A percentile compares a stretch with the other conserved stretches of the same genome.
Evolutionary conservation across 2,329 filamentous ascomycete genomes (phyloP).

Genomic region (Aspergillus sp.): DNA sequence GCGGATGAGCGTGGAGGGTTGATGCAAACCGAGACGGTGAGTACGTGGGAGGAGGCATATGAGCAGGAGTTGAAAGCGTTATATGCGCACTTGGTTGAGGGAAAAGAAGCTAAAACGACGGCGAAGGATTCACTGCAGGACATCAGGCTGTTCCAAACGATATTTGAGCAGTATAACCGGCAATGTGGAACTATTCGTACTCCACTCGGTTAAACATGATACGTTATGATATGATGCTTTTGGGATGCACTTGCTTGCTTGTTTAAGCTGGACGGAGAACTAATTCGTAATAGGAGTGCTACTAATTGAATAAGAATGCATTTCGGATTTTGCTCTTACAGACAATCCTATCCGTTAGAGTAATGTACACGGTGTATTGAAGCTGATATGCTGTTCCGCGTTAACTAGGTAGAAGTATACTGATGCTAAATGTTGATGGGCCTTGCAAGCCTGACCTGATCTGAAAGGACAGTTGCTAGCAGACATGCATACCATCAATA

Average conservation of each 20-base stretch:
- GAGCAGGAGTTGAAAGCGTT: conserved; percentile 36
- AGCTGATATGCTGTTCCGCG: background rate
- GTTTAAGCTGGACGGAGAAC: background rate
- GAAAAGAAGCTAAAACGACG: conserved; percentile 33
- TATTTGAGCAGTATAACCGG: conserved; percentile 38
- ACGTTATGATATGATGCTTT: background rate
- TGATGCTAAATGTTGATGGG: background rate
- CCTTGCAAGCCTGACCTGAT: background rate
- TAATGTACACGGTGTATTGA: background rate
- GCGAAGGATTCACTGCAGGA: conserved; percentile 38
- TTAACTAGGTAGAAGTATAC: background rate
- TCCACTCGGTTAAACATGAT: conserved; percentile 26
- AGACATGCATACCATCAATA: background rate
- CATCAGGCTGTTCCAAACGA: conserved; percentile 34
- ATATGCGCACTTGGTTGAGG: conserved; percentile 34
- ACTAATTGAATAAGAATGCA: background rate
- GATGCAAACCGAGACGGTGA: conserved; percentile 30
- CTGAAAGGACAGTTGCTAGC: background rate
- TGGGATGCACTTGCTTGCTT: background rate
- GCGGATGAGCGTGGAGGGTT: conserved; percentile 25
- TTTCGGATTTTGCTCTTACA: background rate
- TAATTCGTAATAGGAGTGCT: background rate
- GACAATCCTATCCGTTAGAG: background rate
- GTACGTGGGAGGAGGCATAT: conserved; percentile 40
- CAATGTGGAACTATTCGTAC: conserved; percentile 37